A percentile compares a stretch with the other conserved stretches of the same genome.
Evolutionary conservation across 2,329 filamentous ascomycete species (phyloP).

Genomic region (Trichoderma citrinoviride): DNA sequence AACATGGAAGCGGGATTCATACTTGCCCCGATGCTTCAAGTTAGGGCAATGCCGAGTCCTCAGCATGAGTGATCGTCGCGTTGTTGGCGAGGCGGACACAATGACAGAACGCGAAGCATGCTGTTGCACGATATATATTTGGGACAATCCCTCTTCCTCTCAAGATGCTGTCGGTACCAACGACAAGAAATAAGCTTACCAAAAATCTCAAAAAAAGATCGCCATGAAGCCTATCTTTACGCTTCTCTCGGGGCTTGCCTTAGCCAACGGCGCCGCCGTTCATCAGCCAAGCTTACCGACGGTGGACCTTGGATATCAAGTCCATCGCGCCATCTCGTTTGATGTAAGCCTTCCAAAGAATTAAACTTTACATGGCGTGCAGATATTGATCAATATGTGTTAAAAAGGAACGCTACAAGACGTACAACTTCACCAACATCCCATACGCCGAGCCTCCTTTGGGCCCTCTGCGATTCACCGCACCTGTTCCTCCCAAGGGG

Average conservation of each 20-base stretch:
- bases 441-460: slow-evolving; percentile 16
- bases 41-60: background rate
- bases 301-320: slow-evolving; percentile 17
- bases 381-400: background rate
- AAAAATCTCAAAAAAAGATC: too few species aligned
- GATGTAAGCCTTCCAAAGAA: background rate
- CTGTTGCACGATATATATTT: background rate
- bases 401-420: slow-evolving; percentile 4
- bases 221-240: background rate
- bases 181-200: background rate
- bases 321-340: slow-evolving; percentile 19
- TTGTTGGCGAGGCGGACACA: background rate
- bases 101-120: background rate
- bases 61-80: background rate
- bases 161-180: too few species aligned
- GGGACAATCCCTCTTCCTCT: too few species aligned
- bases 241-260: background rate
- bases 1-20: background rate
- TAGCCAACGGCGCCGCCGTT: background rate
- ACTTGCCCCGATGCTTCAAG: background rate
- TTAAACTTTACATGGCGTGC: too few species aligned
- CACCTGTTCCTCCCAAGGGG: background rate
- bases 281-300: background rate
- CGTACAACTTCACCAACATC: slow-evolving; percentile 20
- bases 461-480: background rate